Evolutionary conservation across 192 early-diverging fungal species (phyloP), one percentile per base, ranked within the genome.

Genomic region (Coemansia reversa): DNA sequence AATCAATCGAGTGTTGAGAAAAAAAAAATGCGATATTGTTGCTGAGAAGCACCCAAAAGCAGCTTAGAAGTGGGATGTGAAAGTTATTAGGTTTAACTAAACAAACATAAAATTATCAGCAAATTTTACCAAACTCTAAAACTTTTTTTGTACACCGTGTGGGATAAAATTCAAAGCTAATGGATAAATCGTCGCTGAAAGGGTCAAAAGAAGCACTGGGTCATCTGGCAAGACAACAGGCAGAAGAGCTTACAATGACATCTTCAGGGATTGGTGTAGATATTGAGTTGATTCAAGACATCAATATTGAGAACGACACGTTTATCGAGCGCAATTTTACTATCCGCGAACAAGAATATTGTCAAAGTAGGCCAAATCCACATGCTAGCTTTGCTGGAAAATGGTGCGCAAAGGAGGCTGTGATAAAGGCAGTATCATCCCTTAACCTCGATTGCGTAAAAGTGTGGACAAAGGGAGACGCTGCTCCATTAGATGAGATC

Each of bases 331-430:
- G 95, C 66, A 98, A 98, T 85, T 96, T 95, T 57, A 98, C 94
- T 1, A 22, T 27, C 4, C 68, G 73, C n/a, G 94, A 96, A 72
- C 87, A 87, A 47, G 77, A 69, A 4, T 95, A 98, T 79, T 98
- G 95, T 79, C 49, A 73, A 39, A 56, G 66, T 28, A 82, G 84
- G 1, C 85, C 93, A 12, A 87, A 89, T 67, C 87, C 91, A 16
- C 87, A 87, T 63, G 83, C 93, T 0, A 93, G 91, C 76, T 94
- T 92, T 77, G 90, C 95, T 30, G 95, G 95, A 55, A 86, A 90
- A 28, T 98, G 95, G 95, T 91, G 90, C 7, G 95, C 95, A 57
- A 98, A 98, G 85, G 95, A 98, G 68, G 92, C 95, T 1, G 92
- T 93, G 16, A 84, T 98, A 69, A 98, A 98, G 86, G 94, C 95